phyloP scores from a whole-genome alignment of 2,329 filamentous ascomycete species.

The Apiospora aurea region DNA sequence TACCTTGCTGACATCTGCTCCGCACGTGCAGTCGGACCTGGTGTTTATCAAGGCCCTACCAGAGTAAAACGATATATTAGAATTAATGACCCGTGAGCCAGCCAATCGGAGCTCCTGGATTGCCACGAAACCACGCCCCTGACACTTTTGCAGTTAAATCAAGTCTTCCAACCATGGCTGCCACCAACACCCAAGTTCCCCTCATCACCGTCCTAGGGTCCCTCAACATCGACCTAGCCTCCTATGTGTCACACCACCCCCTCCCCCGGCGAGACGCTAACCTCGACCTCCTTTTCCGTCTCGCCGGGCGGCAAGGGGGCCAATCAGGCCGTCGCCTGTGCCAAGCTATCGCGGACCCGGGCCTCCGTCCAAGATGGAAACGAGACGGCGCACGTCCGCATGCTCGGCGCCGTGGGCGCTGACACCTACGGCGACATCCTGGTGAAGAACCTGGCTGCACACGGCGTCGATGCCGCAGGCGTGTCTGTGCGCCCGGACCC shows the following conservation, averaged over 20 bases:
- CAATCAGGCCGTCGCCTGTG: slow-evolving; percentile 92
- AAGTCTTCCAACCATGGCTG: neutral
- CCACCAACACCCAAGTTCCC: slow-evolving; percentile 38
- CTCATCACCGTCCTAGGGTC: slow-evolving; percentile 87
- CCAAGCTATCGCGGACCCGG: slow-evolving; percentile 74
- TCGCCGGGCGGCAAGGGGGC: slow-evolving; percentile 93
- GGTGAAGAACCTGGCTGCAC: slow-evolving; percentile 61
- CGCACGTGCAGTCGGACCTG: neutral
- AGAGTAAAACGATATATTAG: neutral
- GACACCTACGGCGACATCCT: slow-evolving; percentile 71
- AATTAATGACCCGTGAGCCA: neutral
- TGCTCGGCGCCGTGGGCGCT: slow-evolving; percentile 77
- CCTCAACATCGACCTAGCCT: slow-evolving; percentile 93
- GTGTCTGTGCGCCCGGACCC: slow-evolving; percentile 51
- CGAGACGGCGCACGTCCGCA: slow-evolving; percentile 59
- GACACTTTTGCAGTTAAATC: neutral
- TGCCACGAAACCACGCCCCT: neutral
- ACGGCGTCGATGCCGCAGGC: slow-evolving; percentile 67
- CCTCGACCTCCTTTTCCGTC: slow-evolving; percentile 76
- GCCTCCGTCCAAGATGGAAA: slow-evolving; percentile 38
- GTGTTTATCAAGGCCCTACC: neutral
- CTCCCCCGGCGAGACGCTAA: slow-evolving; percentile 85
- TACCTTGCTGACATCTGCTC: neutral
- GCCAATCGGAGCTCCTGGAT: neutral
- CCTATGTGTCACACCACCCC: slow-evolving; percentile 84